Conservation (phyloP, 345 rosid genomes). For the Eucalyptus pauciflora region DNA sequence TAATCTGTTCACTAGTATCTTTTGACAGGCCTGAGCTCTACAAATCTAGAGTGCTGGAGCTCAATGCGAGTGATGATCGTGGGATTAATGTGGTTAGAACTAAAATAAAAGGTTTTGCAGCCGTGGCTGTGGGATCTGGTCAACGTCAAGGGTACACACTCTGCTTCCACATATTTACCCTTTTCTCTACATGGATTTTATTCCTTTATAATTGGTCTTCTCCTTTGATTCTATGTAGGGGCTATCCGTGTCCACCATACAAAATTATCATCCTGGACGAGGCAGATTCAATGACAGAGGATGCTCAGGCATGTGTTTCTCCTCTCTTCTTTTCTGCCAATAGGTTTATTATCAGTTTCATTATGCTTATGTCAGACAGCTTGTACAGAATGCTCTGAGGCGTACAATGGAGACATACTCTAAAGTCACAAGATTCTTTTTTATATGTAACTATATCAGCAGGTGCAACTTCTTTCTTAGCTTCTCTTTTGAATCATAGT, state of each 20-base stretch:
- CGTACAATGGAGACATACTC: slow-evolving; percentile 97
- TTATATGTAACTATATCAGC: slow-evolving; percentile 94
- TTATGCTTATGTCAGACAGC: neutral
- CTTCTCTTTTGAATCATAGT: neutral
- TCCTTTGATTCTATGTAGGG: slow-evolving; percentile 22
- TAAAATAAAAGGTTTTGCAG: slow-evolving; percentile 91
- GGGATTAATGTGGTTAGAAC: slow-evolving; percentile 96
- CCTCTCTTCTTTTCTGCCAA: neutral
- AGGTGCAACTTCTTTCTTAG: slow-evolving; percentile 31
- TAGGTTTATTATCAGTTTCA: neutral
- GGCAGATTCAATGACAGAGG: slow-evolving; percentile 99
- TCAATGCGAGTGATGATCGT: slow-evolving; percentile 98
- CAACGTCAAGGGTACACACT: slow-evolving; percentile 51
- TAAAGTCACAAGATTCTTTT: slow-evolving; percentile 92
- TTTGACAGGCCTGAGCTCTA: slow-evolving; percentile 76
- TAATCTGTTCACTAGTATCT: neutral
- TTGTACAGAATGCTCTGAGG: slow-evolving; percentile 72
- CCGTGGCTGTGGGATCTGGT: slow-evolving; percentile 80
- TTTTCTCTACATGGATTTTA: neutral
- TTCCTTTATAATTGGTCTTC: neutral
- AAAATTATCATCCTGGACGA: slow-evolving; percentile 90
- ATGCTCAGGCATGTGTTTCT: slow-evolving; percentile 66
- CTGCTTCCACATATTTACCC: neutral
- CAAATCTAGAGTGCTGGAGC: slow-evolving; percentile 90
- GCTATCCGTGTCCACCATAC: slow-evolving; percentile 84